phyloP scores from a whole-genome alignment of 2,329 filamentous ascomycete species.

The Fusarium concolor region DNA sequence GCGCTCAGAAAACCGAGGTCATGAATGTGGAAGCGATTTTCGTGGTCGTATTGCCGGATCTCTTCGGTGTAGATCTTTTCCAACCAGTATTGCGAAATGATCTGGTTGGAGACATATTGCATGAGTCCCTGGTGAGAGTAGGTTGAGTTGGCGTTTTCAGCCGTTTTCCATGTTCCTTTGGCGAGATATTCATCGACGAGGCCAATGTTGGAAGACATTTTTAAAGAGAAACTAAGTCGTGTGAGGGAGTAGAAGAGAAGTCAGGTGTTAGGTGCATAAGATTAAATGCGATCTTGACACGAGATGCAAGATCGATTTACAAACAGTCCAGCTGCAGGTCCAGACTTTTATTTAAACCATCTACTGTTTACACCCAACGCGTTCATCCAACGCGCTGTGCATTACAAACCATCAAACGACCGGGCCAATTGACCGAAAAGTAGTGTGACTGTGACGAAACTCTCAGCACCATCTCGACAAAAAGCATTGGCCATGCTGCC shows the following conservation, averaged over 20 bases:
- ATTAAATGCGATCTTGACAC: neutral
- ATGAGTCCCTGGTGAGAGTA: slow-evolving; percentile 43
- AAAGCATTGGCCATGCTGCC: neutral
- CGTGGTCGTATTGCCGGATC: slow-evolving; percentile 26
- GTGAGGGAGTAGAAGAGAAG: too few relatives aligned
- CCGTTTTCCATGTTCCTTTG: slow-evolving; percentile 39
- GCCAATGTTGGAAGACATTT: slow-evolving; percentile 22
- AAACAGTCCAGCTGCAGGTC: rapidly evolving
- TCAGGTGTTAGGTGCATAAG: too few relatives aligned
- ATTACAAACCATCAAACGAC: neutral
- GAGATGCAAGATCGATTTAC: neutral
- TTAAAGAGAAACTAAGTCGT: neutral
- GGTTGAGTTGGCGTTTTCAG: slow-evolving; percentile 44
- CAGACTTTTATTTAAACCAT: neutral
- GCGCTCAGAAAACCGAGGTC: slow-evolving; percentile 42
- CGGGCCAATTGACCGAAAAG: neutral
- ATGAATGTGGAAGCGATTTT: slow-evolving; percentile 44
- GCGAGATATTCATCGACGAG: slow-evolving; percentile 41
- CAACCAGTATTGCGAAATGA: slow-evolving; percentile 43
- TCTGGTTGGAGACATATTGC: slow-evolving; percentile 43
- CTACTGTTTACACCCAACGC: slow-evolving; percentile 5
- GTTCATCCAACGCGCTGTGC: neutral
- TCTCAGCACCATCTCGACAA: slow-evolving; percentile 11
- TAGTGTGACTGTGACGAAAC: slow-evolving; percentile 21
- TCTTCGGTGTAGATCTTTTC: slow-evolving; percentile 41